These are phyloP conservation scores for Globisporangium orthogonon DNA, from an alignment of 352 stramenopile genomes.

Conservation along the genomic window DNA sequence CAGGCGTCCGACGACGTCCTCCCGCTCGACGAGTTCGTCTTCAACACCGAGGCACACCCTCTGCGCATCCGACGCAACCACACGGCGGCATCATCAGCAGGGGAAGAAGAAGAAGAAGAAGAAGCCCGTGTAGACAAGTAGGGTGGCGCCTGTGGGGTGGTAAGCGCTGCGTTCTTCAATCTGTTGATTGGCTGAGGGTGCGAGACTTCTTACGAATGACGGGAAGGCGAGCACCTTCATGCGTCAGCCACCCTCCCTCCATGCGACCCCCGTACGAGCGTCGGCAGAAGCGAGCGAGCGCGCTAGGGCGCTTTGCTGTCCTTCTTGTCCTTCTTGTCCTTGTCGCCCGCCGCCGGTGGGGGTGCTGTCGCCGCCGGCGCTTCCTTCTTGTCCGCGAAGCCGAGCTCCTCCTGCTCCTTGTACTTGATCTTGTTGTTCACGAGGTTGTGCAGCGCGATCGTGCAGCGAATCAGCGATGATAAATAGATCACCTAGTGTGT, in stretches of 20 bases:
- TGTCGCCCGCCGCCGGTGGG: slow-evolving; percentile 9
- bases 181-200: background rate
- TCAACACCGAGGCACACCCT: slow-evolving; percentile 96
- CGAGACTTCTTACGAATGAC: background rate
- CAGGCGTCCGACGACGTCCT: slow-evolving; percentile 73
- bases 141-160: too few species aligned
- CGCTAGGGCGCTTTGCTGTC: slow-evolving; percentile 35
- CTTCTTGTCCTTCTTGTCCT: slow-evolving; percentile 36
- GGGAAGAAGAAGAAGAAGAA: background rate
- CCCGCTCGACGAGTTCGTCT: slow-evolving; percentile 92
- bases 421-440: slow-evolving; percentile 99
- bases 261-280: too few species aligned
- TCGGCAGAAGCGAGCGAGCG: too few species aligned
- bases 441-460: slow-evolving; percentile 98
- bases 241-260: background rate
- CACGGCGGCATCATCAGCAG: background rate
- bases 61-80: slow-evolving; percentile 40
- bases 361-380: slow-evolving; percentile 52
- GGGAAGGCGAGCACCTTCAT: background rate
- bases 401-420: slow-evolving; percentile 79
- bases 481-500: slow-evolving; percentile 93
- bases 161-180: background rate
- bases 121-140: background rate
- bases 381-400: slow-evolving; percentile 66
- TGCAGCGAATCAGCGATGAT: slow-evolving; percentile 95